Percentiles rank a stretch among this genome's conserved stretches.
Evolutionary conservation across 75 land plant genomes (phyloP).

Genomic region (Picea glauca): DNA sequence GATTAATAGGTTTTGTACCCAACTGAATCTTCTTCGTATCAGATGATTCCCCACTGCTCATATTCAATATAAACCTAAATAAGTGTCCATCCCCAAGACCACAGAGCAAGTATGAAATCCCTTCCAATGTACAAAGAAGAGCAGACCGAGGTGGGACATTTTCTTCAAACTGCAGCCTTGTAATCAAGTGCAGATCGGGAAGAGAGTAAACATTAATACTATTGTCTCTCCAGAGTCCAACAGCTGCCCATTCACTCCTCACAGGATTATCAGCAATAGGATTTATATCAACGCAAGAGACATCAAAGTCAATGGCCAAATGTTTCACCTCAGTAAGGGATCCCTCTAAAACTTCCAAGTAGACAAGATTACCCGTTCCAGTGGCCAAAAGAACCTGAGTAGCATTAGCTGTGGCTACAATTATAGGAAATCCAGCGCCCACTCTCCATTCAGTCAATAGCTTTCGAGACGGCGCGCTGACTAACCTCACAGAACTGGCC

Average conservation of each 20-base stretch:
- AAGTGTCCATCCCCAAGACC: constrained; percentile 99
- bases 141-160: constrained; percentile 98
- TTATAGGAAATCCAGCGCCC: constrained; percentile 72
- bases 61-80: constrained; percentile 73
- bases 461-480: constrained; percentile 69
- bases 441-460: constrained; percentile 78
- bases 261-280: constrained; percentile 89
- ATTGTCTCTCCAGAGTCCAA: constrained; percentile 98
- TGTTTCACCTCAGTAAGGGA: constrained; percentile 71
- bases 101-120: constrained; percentile 91
- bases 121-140: constrained; percentile 89
- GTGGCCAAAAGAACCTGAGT: constrained; percentile 90
- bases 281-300: constrained; percentile 95
- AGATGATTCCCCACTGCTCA: constrained; percentile 60
- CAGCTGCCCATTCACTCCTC: constrained; percentile 73
- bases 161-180: constrained; percentile 79
- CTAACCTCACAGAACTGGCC: constrained; percentile 73
- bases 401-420: constrained; percentile 98
- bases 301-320: constrained; percentile 83
- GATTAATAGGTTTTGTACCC: constrained; percentile 96
- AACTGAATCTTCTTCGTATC: constrained; percentile 95
- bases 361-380: constrained; percentile 92
- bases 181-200: constrained; percentile 71
- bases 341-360: constrained; percentile 83
- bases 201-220: constrained; percentile 88